Evolutionary conservation across 305 asterid species (phyloP), one percentile per base, ranked within the genome.

Genomic region (Fraxinus xanthoxyloides): DNA sequence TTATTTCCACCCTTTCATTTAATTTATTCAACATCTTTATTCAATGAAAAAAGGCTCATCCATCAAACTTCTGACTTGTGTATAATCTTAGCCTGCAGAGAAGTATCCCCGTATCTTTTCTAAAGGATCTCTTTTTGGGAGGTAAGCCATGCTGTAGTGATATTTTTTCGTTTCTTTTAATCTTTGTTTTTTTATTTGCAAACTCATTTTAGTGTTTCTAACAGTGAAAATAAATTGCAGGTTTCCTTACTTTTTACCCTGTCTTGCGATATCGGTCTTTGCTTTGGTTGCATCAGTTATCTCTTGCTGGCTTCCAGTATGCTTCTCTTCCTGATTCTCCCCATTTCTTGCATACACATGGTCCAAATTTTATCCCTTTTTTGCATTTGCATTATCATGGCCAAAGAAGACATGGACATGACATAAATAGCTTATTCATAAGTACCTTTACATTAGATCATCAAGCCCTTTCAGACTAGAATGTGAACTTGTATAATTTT

Each of bases 161-260:
- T 12, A 24, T 85, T 85, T 28, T 56, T 59, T 38, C 38, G 15
- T 67, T 80, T 56, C 67, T 70, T 32, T 81, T 48, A 9, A 7
- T 78, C 40, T 40, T 9, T 24, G 5, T 23, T 24, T 80, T 13
- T 72, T 63, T 35, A n/a, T n/a, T n/a, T 59, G 77, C 67, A 65
- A 72, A 73, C 38, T 77, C 74, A 48, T n/a, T 73, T 23, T 56
- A 3, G 32, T 32, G 69, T 36, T 69, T 59, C 78, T 38, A 76
- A 43, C 72, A 10, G 28, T 79, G 46, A n/a, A 79, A 51, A 30
- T 74, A 13, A 6, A 51, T 61, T 78, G 91, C 89, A 94, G 96
- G 86, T 94, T 92, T 86, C 97, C 98, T 1, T 94, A 93, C 72
- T 89, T 93, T 46, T 83, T 94, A 85, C 98, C 98, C 23, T 94